Conservation (phyloP, 2,329 filamentous ascomycete species). For the Acephala macrosclerotiorum region DNA sequence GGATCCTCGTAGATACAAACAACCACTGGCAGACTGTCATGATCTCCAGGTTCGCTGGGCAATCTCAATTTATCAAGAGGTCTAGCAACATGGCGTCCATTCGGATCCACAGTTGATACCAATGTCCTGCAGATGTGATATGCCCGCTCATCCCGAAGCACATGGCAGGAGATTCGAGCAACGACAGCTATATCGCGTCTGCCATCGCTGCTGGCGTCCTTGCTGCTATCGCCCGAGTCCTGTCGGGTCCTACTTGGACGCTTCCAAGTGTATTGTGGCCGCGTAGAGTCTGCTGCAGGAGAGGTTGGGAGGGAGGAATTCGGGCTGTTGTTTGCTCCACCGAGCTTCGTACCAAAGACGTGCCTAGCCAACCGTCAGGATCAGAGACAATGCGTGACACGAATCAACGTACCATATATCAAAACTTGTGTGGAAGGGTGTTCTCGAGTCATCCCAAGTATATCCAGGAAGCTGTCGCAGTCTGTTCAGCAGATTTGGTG, state of each 20-base stretch:
- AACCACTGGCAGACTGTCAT: conserved; percentile 63
- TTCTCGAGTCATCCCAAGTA: conserved; percentile 74
- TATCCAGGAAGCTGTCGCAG: conserved; percentile 77
- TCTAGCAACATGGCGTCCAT: conserved; percentile 77
- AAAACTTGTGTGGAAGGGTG: conserved; percentile 73
- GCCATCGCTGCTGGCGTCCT: conserved; percentile 9
- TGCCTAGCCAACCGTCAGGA: conserved; percentile 55
- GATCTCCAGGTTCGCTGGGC: conserved; percentile 71
- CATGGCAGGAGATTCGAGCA: conserved; percentile 83
- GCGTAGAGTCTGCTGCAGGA: not conserved
- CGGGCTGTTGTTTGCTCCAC: conserved; percentile 35
- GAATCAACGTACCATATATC: conserved; percentile 60
- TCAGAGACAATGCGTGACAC: not conserved
- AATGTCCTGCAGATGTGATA: conserved; percentile 83
- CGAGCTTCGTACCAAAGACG: conserved; percentile 63
- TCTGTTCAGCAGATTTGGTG: conserved; percentile 53
- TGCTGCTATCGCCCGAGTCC: conserved; percentile 25
- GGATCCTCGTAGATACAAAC: conserved; percentile 84
- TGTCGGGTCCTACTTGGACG: not conserved
- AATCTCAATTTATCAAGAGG: conserved; percentile 82
- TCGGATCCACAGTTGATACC: conserved; percentile 72
- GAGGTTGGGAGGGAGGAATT: conserved; percentile 11
- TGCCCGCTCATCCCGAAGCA: conserved; percentile 83
- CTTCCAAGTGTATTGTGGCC: not conserved
- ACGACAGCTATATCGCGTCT: conserved; percentile 58